Base-by-base conservation (phyloP, 768 basidiomycete genomes). In the Trametes maxima region DNA sequence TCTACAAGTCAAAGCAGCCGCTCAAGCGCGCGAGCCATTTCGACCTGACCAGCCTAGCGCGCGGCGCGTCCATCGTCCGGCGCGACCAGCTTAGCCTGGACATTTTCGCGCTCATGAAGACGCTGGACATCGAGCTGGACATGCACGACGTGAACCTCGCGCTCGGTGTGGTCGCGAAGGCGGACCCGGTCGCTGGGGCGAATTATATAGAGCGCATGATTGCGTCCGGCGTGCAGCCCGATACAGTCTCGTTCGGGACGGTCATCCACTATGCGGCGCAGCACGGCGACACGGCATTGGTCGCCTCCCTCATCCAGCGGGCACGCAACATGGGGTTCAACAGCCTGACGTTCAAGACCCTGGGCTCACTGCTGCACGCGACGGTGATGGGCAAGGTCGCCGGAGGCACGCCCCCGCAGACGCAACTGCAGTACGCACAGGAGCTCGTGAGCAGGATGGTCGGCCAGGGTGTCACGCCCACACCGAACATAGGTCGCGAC, bases 61-160 rank as follows among this genome's bases (percentile, higher is more conserved):
- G 87, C 59, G 85, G 81, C 21, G 81, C 81, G 70, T 84, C 88
- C 66, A 78, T 88, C 59, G 72, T 85, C 24, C 85, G 83, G 21
- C 70, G 79, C 47, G 69, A 79, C 63, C 49, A 65, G 45, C 75
- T 79, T 42, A 87, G 84, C 2, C 76, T 87, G 57, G 66, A 71
- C 11, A 73, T 78, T 22, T 74, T 90, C 66, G 75, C 74, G 53
- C 57, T 79, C 56, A 68, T 89, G 39, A 68, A 83, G 42, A 64
- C 70, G 22, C 82, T 84, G 50, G 72, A 69, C 57, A 82, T 86
- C 68, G 67, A 80, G 53, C 87, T 87, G 16, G 87, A 90, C 70
- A 64, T 80, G 40, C 75, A 83, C 68, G 89, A 91, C 67, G 74
- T 88, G 51, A 89, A 89, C 66, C 82, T 91, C 50, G 80, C 79